Evolutionary conservation across 1,139 yeast species (phyloP), one percentile per base, ranked within the genome.

Genomic region (Hyphopichia fennica): DNA sequence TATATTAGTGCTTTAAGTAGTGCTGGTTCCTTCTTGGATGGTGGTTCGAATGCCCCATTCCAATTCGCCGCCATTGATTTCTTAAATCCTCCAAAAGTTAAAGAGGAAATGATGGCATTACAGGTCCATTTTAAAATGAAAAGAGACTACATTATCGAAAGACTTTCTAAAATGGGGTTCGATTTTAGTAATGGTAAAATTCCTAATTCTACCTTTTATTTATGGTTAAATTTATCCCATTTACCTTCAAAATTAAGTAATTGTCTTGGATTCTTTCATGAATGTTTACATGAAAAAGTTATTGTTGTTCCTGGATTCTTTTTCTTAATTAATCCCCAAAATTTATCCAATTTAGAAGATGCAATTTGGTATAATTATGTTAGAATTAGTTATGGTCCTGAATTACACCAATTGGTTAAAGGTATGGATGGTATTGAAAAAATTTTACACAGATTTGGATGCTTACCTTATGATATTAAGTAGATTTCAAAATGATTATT

Each of bases 371-470:
- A 79, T 54, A 78, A 81, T 48, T 81, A 72, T 51, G 84, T 81
- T 10, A 67, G 87, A 54, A 65, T 82, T 43, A 79, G 84, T 49
- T 82, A 81, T 53, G 87, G 87, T 2, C 87, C 87, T 3, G 85
- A 81, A 47, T 51, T 80, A 49, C 72, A 69, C 31, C 74, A 73
- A 36, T 65, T 81, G 53, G 79, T 67, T 41, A 65, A 66, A 51
- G 87, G 87, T n/a, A 77, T 82, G 85, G 85, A 81, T 52, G 84
- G 84, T 13, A 80, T 82, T 41, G 84, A 81, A 54, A 60, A 75
- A n/a, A 79, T 82, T 25, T 69, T 81, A 45, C 57, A 64, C 28
- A 67, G 79, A 44, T 76, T 73, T 50, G 65, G 66, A 17, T 69
- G 75, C 46, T 64, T 71, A 43, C 75, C 77, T 11, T 68, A 69